Evolutionary conservation across 2,329 filamentous ascomycete species (phyloP).

Genomic region (Aureobasidium zeae): DNA sequence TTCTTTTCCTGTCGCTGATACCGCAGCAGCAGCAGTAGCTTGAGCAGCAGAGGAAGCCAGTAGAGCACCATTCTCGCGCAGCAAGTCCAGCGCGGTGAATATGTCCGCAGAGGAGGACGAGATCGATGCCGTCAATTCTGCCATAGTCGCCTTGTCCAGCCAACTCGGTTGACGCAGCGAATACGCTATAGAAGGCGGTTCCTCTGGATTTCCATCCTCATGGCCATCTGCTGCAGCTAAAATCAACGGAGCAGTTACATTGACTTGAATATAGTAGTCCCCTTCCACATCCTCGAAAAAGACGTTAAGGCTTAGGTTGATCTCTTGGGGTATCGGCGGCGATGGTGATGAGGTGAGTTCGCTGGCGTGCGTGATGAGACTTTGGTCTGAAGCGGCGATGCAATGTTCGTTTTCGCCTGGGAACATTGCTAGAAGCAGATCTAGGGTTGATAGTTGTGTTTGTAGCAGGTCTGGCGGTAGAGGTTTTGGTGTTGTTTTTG

Average conservation of each 20-base stretch:
- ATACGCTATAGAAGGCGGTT: conserved; percentile 36
- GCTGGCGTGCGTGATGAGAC: neutral
- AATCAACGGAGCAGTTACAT: conserved; percentile 30
- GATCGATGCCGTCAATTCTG: conserved; percentile 14
- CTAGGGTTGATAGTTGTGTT: conserved; percentile 1
- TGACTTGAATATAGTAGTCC: conserved; percentile 28
- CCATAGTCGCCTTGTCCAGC: conserved; percentile 43
- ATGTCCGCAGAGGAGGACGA: conserved; percentile 31
- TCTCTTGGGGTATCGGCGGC: too few species aligned
- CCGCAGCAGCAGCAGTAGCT: neutral
- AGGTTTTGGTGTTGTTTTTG: too few species aligned
- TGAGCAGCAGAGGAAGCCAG: conserved; percentile 17
- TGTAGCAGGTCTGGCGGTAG: conserved; percentile 9
- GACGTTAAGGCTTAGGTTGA: neutral
- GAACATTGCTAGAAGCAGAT: conserved; percentile 15
- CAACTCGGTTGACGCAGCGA: conserved; percentile 43
- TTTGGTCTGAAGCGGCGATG: neutral
- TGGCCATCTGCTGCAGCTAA: conserved; percentile 1
- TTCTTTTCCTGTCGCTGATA: neutral
- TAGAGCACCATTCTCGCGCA: conserved; percentile 31
- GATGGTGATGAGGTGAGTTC: neutral
- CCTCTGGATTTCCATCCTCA: too few species aligned
- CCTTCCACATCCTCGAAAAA: neutral
- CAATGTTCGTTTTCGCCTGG: neutral
- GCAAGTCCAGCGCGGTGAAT: conserved; percentile 38